These are phyloP conservation scores for Endogone sp. DNA, from an alignment of 192 early-diverging fungal genomes.

Conservation along the genomic window DNA sequence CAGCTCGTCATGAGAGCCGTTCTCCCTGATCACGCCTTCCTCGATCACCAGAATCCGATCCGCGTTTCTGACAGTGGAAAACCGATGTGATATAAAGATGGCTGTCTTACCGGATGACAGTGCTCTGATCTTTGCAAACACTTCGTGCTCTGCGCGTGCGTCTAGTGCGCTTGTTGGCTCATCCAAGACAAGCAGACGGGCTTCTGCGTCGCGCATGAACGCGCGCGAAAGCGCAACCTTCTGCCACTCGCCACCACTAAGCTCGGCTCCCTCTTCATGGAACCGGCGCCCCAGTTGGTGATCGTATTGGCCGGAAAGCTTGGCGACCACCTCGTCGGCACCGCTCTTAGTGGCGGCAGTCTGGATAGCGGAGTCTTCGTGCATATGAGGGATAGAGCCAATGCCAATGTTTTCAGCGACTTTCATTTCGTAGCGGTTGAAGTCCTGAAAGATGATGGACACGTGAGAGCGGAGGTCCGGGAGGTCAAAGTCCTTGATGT, in stretches of 20 bases:
- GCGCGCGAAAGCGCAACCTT: conserved; percentile 84
- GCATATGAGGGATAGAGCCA: conserved; percentile 71
- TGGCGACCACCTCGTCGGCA: conserved; percentile 70
- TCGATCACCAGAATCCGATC: conserved; percentile 21
- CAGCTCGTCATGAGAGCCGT: not conserved
- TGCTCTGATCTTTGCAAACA: conserved; percentile 76
- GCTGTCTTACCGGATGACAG: conserved; percentile 66
- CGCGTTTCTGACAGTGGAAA: conserved; percentile 80
- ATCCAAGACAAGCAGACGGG: conserved; percentile 79
- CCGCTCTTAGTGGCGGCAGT: conserved; percentile 58
- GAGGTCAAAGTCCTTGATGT: conserved; percentile 60
- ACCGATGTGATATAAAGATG: conserved; percentile 86
- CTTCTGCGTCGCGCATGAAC: conserved; percentile 71
- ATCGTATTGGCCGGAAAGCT: conserved; percentile 76
- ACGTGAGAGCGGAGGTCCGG: conserved; percentile 67
- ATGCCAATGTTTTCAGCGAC: not conserved
- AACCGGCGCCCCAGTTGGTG: conserved; percentile 65
- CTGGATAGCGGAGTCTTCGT: conserved; percentile 66
- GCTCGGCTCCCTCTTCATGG: conserved; percentile 73
- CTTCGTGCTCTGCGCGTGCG: conserved; percentile 71
- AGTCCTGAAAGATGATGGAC: conserved; percentile 75
- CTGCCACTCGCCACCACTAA: conserved; percentile 92
- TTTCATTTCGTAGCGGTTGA: not conserved
- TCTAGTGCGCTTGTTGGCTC: conserved; percentile 86
- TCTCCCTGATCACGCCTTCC: not conserved